Conservation (phyloP, 2,329 filamentous ascomycete species). For the Chrysoporthe austroafricana region DNA sequence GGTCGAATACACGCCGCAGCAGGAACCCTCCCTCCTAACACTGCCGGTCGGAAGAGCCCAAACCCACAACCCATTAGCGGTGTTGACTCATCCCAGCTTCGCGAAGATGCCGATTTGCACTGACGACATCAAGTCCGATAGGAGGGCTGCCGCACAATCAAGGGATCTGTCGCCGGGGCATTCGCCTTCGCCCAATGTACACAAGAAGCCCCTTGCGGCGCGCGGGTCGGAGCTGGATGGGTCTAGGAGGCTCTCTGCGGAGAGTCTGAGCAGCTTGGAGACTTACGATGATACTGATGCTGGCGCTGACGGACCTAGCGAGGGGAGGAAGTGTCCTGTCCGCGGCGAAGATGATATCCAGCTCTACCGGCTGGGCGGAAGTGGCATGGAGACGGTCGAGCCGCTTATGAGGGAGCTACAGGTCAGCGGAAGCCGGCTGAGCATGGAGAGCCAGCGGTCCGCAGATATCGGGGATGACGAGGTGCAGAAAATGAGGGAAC, state of each 20-base stretch:
- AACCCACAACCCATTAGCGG: background rate
- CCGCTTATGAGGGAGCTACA: slow-evolving; percentile 51
- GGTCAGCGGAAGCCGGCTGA: slow-evolving; percentile 30
- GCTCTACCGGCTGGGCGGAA: slow-evolving; percentile 22
- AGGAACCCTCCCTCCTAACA: background rate
- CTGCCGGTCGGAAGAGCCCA: slow-evolving; percentile 4
- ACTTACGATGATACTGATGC: slow-evolving; percentile 11
- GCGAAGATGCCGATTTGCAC: slow-evolving; percentile 6
- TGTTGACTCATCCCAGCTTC: background rate
- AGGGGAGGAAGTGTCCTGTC: background rate
- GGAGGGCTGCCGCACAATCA: slow-evolving; percentile 12
- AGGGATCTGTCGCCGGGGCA: background rate
- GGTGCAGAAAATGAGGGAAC: slow-evolving; percentile 22
- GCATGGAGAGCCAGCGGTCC: slow-evolving; percentile 19
- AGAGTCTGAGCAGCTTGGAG: slow-evolving; percentile 10
- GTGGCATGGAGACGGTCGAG: slow-evolving; percentile 46
- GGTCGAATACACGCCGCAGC: background rate
- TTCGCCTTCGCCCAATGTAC: background rate
- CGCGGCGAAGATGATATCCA: background rate
- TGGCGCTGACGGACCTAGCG: background rate
- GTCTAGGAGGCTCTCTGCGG: slow-evolving; percentile 6
- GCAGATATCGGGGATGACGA: slow-evolving; percentile 24
- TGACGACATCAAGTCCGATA: slow-evolving; percentile 9
- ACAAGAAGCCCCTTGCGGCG: background rate
- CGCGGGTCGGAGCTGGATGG: background rate